Base-by-base conservation (phyloP, 495 filamentous ascomycete genomes). In the Aspergillus carlsbadensis region DNA sequence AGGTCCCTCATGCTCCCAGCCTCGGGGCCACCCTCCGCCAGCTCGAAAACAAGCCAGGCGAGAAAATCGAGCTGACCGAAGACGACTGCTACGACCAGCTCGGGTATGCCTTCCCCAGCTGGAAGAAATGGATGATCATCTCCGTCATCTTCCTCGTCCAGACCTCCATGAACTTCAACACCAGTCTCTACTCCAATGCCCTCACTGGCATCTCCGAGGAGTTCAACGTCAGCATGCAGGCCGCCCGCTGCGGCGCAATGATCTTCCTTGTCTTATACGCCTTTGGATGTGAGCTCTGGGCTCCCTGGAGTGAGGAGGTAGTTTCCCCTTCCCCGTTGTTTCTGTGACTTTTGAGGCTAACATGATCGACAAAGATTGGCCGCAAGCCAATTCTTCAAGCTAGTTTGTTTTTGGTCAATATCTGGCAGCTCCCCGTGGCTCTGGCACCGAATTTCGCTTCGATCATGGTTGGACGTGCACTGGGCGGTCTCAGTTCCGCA, bases 241-340 rank as follows among this genome's bases (percentile, higher is more conserved):
- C 74, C 41, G 81, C 79, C n/a, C 76, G 81, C 5, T 76, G 71
- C 44, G 80, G 80, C 65, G 76, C 73, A 20, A 81, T 82, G 78
- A 78, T 80, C 26, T 86, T 86, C 67, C 69, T 87, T 15, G 74
- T 86, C 39, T 59, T 81, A 0, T 87, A 86, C 59, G 83, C 81
- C 6, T 85, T 87, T 58, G 84, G 83, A 21, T 85, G 84, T 68
- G 84, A 87, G 59, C 72, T 87, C 0, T 86, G 84, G 84, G 84
- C 84, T 1, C 84, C 84, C 0, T 87, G 84, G 84, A 82, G 78
- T 57, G 84, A 87, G 53, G 84, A 87, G 46, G n/a, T n/a, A n/a
- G n/a, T n/a, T n/a, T n/a, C n/a, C n/a, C n/a, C n/a, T n/a, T n/a
- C n/a, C n/a, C n/a, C n/a, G n/a, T n/a, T n/a, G n/a, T n/a, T n/a